These are phyloP conservation scores for Isoetes taiwanensis DNA, from an alignment of 75 land plant genomes.

Conservation along the genomic window DNA sequence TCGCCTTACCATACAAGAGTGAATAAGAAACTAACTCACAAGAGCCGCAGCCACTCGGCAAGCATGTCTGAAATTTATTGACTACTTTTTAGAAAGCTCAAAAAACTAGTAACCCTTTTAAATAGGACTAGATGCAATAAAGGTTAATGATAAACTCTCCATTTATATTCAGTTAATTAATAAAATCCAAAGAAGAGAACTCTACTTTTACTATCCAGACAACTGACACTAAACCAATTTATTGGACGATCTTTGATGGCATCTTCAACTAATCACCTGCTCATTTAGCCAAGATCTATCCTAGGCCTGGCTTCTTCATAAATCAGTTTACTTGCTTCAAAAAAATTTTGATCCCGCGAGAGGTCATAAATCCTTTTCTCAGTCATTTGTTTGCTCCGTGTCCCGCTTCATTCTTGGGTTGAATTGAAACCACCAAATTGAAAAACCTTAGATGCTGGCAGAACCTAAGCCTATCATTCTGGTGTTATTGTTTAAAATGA, in stretches of 20 bases:
- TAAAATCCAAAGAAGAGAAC: background rate
- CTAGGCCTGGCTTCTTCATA: conserved; percentile 51
- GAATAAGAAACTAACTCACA: conserved; percentile 51
- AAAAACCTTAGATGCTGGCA: conserved; percentile 11
- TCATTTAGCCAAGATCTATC: conserved; percentile 58
- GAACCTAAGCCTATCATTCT: conserved; percentile 8
- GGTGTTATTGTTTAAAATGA: background rate
- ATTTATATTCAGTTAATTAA: background rate
- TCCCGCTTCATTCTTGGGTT: too few species aligned
- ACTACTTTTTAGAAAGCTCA: background rate
- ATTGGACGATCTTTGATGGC: conserved; percentile 49
- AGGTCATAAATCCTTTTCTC: too few species aligned
- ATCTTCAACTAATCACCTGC: conserved; percentile 58
- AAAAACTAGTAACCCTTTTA: background rate
- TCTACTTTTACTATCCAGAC: conserved; percentile 69
- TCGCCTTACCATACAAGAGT: conserved; percentile 79
- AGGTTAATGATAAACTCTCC: background rate
- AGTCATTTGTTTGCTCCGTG: conserved; percentile 33
- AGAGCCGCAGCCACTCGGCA: conserved; percentile 69
- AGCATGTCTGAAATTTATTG: conserved; percentile 48
- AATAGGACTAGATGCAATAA: background rate
- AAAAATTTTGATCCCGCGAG: too few species aligned
- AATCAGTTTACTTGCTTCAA: too few species aligned
- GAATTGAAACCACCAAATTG: too few species aligned
- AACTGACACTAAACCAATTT: conserved; percentile 70